phyloP scores from a whole-genome alignment of 805 yeast species.

The Zygoascus flipseniorum region DNA sequence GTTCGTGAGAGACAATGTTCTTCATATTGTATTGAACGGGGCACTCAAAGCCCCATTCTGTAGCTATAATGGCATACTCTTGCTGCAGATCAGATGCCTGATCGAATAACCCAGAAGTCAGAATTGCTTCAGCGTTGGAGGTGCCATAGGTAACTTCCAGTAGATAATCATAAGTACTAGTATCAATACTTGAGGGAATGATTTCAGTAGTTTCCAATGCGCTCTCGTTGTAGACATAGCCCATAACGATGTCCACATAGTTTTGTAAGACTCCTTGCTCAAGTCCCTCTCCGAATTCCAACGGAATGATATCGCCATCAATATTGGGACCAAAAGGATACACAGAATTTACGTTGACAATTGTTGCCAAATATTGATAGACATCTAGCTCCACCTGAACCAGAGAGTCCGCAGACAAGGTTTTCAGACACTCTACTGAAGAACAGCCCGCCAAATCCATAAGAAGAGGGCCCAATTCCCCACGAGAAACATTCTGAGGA shows the following conservation, averaged over 20 bases:
- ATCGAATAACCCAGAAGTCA: constrained; percentile 5
- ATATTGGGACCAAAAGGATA: constrained; percentile 23
- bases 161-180: constrained; percentile 1
- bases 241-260: constrained; percentile 19
- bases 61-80: constrained; percentile 11
- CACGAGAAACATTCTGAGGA: constrained; percentile 6
- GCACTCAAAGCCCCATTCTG: constrained; percentile 20
- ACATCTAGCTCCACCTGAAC: constrained; percentile 7
- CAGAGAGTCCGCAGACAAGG: constrained; percentile 6
- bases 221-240: constrained; percentile 21
- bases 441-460: constrained; percentile 6
- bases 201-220: constrained; percentile 14
- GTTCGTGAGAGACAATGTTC: neutral
- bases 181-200: constrained; percentile 5
- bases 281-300: constrained; percentile 13
- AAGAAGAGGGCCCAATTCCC: constrained; percentile 4
- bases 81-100: neutral
- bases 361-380: neutral
- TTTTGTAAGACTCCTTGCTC: constrained; percentile 12
- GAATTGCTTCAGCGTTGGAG: constrained; percentile 3
- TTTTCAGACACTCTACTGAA: constrained; percentile 6
- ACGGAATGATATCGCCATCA: constrained; percentile 13
- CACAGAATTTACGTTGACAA: constrained; percentile 11
- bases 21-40: constrained; percentile 12
- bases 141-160: constrained; percentile 9